Conservation (phyloP, 1,284 basidiomycete species). For the Leccinum pallidistipes region DNA sequence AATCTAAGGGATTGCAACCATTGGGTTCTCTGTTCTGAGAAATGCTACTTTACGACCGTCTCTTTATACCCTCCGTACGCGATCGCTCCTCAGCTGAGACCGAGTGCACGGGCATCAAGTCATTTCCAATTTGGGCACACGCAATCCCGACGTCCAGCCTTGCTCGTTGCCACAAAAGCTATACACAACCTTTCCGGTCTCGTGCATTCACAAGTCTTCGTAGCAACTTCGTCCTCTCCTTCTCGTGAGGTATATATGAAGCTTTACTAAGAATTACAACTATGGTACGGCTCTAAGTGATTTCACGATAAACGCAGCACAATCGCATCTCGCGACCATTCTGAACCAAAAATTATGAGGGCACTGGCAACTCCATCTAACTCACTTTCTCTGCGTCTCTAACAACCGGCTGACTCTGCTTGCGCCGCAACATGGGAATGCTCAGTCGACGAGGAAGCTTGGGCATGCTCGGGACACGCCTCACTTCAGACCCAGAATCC, state of each 20-base stretch:
- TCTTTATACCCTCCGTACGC: no score
- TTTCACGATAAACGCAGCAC: neutral
- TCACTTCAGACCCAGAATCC: constrained; percentile 4
- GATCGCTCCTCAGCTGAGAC: no score
- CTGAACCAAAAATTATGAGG: neutral
- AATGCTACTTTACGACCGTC: no score
- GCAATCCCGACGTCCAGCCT: no score
- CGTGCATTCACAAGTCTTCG: neutral
- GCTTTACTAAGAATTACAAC: neutral
- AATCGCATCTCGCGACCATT: neutral
- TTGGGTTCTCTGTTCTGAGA: no score
- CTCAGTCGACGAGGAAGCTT: constrained; percentile 31
- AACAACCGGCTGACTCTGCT: constrained; percentile 19
- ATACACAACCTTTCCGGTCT: no score
- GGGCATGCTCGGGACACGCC: constrained; percentile 24
- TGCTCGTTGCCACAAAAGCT: no score
- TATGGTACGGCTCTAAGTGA: neutral
- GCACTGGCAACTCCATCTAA: neutral
- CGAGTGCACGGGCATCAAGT: no score
- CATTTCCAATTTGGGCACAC: no score
- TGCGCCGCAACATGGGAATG: constrained; percentile 33
- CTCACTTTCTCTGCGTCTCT: constrained; percentile 1
- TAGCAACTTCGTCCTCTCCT: neutral
- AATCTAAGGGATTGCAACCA: no score
- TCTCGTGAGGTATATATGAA: neutral